These are phyloP conservation scores for Beta macrorhiza DNA, from an alignment of 179 eudicot genomes.

Conservation along the genomic window DNA sequence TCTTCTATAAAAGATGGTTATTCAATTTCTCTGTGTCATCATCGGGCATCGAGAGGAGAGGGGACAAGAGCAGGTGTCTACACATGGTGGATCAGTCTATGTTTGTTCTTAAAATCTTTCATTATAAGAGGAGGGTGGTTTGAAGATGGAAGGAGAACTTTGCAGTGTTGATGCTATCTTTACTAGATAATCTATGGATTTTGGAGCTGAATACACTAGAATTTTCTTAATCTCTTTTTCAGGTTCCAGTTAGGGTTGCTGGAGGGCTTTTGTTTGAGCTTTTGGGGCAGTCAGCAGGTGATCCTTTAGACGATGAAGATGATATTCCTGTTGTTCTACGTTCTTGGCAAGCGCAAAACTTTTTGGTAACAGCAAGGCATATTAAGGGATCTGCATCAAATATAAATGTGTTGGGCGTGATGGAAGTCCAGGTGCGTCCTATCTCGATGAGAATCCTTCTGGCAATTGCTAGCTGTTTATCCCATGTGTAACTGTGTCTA, in stretches of 20 bases:
- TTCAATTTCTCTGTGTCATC: too few species aligned
- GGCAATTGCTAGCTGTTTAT: neutral
- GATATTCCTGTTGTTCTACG: conserved; percentile 88
- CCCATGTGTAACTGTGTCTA: neutral
- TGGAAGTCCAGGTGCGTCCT: conserved; percentile 73
- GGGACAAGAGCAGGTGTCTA: too few species aligned
- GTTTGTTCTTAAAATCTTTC: neutral
- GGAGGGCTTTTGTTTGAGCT: conserved; percentile 93
- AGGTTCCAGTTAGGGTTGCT: conserved; percentile 96
- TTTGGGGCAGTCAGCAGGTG: conserved; percentile 91
- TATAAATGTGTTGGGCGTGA: conserved; percentile 79
- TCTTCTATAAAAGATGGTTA: too few species aligned
- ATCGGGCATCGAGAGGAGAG: too few species aligned
- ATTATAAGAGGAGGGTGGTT: neutral
- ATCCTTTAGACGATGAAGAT: conserved; percentile 71
- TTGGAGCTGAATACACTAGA: conserved; percentile 4
- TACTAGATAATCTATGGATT: neutral
- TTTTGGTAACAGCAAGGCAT: conserved; percentile 75
- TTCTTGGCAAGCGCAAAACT: conserved; percentile 95
- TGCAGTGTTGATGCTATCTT: neutral
- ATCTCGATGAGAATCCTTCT: neutral
- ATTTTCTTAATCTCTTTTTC: conserved; percentile 11
- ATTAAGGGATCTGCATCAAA: conserved; percentile 70
- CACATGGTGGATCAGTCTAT: too few species aligned
- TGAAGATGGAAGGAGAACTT: neutral